Evolutionary conservation across 768 basidiomycete species (phyloP).

Genomic region (Clitopilus passeckerianus): DNA sequence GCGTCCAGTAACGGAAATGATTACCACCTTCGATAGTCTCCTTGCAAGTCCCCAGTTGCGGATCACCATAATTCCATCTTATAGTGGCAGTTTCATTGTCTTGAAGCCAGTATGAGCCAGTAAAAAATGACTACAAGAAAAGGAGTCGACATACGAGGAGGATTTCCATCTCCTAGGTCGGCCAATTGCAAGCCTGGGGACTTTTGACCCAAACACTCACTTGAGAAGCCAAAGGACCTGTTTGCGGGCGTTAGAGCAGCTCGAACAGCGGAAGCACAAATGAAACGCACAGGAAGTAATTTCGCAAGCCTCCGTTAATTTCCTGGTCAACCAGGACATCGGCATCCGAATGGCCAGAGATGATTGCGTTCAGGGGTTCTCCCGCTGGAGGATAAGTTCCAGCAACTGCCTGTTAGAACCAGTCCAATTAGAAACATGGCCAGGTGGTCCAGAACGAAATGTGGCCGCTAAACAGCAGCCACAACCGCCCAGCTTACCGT

Average conservation of each 20-base stretch:
- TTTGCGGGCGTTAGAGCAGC: not conserved
- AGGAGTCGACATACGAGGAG: slow-evolving; percentile 43
- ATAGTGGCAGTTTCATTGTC: slow-evolving; percentile 83
- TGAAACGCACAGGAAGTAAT: slow-evolving; percentile 70
- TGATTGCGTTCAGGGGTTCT: slow-evolving; percentile 82
- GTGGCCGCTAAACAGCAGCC: not conserved
- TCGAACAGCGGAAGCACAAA: too few relatives aligned
- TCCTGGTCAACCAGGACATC: slow-evolving; percentile 58
- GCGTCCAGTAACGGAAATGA: slow-evolving; percentile 87
- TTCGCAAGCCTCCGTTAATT: slow-evolving; percentile 68
- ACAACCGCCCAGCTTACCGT: slow-evolving; percentile 44
- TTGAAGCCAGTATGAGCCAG: slow-evolving; percentile 18
- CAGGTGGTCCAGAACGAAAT: not conserved
- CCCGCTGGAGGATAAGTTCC: slow-evolving; percentile 67
- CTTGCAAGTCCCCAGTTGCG: slow-evolving; percentile 75
- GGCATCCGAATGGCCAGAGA: slow-evolving; percentile 71
- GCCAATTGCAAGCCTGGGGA: slow-evolving; percentile 63
- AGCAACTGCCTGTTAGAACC: slow-evolving; percentile 37
- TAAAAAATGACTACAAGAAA: slow-evolving; percentile 1
- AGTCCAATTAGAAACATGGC: not conserved
- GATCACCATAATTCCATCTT: slow-evolving; percentile 80
- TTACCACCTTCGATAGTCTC: slow-evolving; percentile 85
- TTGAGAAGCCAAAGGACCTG: slow-evolving; percentile 68
- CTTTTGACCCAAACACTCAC: slow-evolving; percentile 85
- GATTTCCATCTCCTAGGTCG: slow-evolving; percentile 81